These are phyloP conservation scores for Leishmania lainsoni DNA, from an alignment of 208 protist species.

Conservation along the genomic window DNA sequence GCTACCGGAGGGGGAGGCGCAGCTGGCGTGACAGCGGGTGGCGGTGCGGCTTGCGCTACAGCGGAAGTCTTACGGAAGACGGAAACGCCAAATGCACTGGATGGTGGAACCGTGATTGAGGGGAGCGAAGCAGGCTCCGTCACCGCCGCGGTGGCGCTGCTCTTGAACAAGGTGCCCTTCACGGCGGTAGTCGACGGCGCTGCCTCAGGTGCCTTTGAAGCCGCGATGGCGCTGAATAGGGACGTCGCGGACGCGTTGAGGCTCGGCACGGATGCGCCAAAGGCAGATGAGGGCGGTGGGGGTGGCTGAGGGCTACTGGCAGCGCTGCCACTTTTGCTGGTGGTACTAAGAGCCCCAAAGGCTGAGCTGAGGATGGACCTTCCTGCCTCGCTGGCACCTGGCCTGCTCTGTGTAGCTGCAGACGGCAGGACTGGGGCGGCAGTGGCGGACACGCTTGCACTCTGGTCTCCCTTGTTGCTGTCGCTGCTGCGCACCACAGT, in stretches of 20 bases:
- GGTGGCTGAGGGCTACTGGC: not conserved
- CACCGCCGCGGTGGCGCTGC: not conserved
- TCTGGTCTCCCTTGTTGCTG: not conserved
- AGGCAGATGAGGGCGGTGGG: not conserved
- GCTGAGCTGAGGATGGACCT: not conserved
- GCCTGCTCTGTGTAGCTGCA: not conserved
- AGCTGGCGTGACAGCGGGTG: not conserved
- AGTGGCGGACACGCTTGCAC: not conserved
- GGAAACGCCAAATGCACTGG: not conserved
- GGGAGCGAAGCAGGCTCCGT: not conserved
- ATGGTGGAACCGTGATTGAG: not conserved
- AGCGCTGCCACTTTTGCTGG: not conserved
- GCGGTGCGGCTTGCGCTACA: not conserved
- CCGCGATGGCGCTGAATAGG: not conserved
- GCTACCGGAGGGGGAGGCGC: not conserved
- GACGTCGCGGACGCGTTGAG: not conserved
- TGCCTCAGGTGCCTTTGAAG: not conserved
- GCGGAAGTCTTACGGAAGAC: not conserved
- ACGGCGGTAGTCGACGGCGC: not conserved
- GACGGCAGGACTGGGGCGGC: not conserved
- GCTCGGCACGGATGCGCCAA: not conserved
- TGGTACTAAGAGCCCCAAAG: not conserved
- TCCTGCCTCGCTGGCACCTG: not conserved
- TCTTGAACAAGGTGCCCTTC: not conserved
- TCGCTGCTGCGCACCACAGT: not conserved